Evolutionary conservation across 257 asterid species (phyloP).

Genomic region (Nemophila menziesii): DNA sequence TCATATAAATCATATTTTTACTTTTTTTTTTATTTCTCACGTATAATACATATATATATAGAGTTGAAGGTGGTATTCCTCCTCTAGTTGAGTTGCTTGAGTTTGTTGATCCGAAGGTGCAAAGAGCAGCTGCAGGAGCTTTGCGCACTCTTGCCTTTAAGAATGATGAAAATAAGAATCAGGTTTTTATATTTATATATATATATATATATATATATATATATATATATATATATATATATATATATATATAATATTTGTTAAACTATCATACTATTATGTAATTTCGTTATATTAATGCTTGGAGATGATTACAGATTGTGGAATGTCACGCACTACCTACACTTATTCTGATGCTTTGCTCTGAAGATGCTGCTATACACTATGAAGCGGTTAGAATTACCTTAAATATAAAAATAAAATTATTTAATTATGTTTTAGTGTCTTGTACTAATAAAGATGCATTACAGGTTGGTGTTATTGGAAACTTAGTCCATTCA

Average conservation of each 20-base stretch:
- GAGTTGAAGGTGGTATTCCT: conserved; percentile 95
- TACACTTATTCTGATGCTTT: conserved; percentile 83
- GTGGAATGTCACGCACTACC: conserved; percentile 98
- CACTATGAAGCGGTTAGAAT: conserved; percentile 93
- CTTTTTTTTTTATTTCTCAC: background rate
- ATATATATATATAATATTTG: conserved; percentile 3
- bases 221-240: too few relatives aligned
- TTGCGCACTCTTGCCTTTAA: conserved; percentile 93
- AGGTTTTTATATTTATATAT: too few relatives aligned
- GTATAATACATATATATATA: conserved; percentile 10
- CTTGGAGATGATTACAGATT: conserved; percentile 42
- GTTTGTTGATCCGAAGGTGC: conserved; percentile 88
- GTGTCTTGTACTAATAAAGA: conserved; percentile 12
- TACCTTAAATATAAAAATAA: conserved; percentile 10
- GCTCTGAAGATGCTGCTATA: conserved; percentile 90
- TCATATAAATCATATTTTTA: too few relatives aligned
- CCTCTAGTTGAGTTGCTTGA: conserved; percentile 96
- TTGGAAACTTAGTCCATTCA: conserved; percentile 96
- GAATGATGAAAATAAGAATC: conserved; percentile 93
- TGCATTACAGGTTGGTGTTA: conserved; percentile 81
- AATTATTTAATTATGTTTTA: background rate
- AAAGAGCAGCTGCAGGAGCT: conserved; percentile 99
- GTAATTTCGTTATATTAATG: conserved; percentile 5
- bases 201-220: too few relatives aligned
- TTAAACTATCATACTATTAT: background rate